Evolutionary conservation across 2,329 filamentous ascomycete species (phyloP).

Genomic region (Sporothrix pseudoabietina): DNA sequence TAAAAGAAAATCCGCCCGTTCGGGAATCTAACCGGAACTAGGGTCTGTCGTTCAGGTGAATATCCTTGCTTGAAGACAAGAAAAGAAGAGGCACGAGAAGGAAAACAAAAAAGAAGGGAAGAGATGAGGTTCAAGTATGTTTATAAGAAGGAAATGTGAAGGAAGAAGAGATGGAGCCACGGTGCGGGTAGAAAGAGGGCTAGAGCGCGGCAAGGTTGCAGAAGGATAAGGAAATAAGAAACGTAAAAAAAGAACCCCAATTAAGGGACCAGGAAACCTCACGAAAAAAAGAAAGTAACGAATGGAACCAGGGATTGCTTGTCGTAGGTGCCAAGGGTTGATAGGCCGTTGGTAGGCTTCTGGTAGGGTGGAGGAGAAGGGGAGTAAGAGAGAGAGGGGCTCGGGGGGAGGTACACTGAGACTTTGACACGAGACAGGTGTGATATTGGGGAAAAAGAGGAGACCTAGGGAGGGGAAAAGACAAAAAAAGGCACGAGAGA

Average conservation of each 20-base stretch:
- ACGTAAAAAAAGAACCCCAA: neutral
- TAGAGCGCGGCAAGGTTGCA: constrained; percentile 31
- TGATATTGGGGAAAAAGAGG: constrained; percentile 20
- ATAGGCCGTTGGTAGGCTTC: neutral
- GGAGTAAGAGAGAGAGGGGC: neutral
- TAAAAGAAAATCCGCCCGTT: constrained; percentile 22
- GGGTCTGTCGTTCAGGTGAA: constrained; percentile 23
- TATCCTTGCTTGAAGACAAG: constrained; percentile 17
- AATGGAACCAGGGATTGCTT: constrained; percentile 25
- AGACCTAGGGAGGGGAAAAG: neutral
- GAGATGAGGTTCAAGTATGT: constrained; percentile 17
- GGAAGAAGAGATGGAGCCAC: neutral
- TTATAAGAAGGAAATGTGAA: constrained; percentile 13
- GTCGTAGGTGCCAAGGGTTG: constrained; percentile 9
- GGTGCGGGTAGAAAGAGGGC: constrained; percentile 14
- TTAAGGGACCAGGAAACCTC: constrained; percentile 4
- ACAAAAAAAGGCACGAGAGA: neutral
- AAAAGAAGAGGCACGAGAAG: constrained; percentile 1
- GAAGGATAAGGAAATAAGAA: constrained; percentile 25
- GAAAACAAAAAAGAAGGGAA: constrained; percentile 2
- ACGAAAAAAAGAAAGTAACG: constrained; percentile 22
- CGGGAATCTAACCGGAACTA: constrained; percentile 26
- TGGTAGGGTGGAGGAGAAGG: neutral
- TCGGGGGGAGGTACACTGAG: neutral
- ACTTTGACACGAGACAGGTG: constrained; percentile 26